Base-by-base conservation (phyloP, 2,329 filamentous ascomycete genomes). In the Neofusicoccum sp. region DNA sequence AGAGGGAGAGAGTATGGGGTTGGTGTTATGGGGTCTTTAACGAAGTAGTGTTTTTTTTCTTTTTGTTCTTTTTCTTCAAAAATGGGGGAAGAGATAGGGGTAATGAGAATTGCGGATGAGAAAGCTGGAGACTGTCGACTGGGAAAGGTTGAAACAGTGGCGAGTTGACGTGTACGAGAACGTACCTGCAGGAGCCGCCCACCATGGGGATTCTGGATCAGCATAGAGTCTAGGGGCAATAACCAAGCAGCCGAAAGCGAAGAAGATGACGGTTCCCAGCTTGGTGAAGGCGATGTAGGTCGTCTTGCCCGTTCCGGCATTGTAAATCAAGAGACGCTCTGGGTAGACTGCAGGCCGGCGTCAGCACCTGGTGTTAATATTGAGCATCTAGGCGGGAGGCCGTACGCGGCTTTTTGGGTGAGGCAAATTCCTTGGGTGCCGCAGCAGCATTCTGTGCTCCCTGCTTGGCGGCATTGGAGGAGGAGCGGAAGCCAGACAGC, bases 241-340 rank as follows among this genome's bases (percentile, higher is more conserved):
- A 34, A 73, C 73, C 4, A 74, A 67, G 4, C 69, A 66, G 2
- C 70, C 70, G 4, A 71, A 70, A 22, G 72, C 72, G 33, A 76
- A 77, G 34, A 77, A 71, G 31, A 76, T 66, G 34, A 77, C 39
- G 3, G 73, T 72, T 47, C 71, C 70, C 31, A 71, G 71, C 66
- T 77, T 77, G 71, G 73, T 75, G 59, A 76, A 75, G 16, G 69
- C 68, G 14, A 77, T 71, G 67, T 69, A 76, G 3, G 73, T 68
- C 6, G 73, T 74, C 41, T 74, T 73, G 9, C 71, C 70, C 28
- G 74, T 71, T 36, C 75, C 75, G 6, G 75, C 74, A 67, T 76
- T 70, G 61, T 77, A 77, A 31, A 77, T 76, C 48, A 73, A 61
- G 6, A 77, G 65, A 12, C 61, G 68, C 65, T 52, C 67, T 52